Evolutionary conservation across 192 early-diverging fungal genomes (phyloP).

Genomic region (Kickxella alabastrina): DNA sequence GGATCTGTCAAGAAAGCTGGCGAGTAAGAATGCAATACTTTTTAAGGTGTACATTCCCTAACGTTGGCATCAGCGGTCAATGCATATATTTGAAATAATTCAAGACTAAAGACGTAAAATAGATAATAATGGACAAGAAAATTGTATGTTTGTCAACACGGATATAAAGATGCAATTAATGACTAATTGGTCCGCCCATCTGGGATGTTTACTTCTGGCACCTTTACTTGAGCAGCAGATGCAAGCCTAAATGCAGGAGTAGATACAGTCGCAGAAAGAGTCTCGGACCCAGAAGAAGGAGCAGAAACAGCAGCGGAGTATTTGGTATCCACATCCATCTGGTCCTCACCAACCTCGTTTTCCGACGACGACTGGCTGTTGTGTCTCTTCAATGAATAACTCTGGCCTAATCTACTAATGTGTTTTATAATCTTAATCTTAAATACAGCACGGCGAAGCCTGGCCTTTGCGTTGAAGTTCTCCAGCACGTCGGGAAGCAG

Average conservation of each 20-base stretch:
- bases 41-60: too few species aligned
- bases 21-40: too few species aligned
- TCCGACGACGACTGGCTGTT: constrained; percentile 13
- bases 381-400: background rate
- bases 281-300: constrained; percentile 1
- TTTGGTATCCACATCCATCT: background rate
- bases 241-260: background rate
- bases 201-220: constrained; percentile 9
- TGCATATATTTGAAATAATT: too few species aligned
- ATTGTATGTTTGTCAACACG: too few species aligned
- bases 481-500: constrained; percentile 78
- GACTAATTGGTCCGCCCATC: constrained; percentile 19
- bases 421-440: constrained; percentile 52
- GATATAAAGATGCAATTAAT: too few species aligned
- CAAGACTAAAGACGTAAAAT: too few species aligned
- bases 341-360: background rate
- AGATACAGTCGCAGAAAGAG: too few species aligned
- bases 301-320: background rate
- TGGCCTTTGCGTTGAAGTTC: constrained; percentile 54
- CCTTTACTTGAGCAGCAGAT: too few species aligned
- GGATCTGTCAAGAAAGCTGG: too few species aligned
- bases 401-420: constrained; percentile 30
- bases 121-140: too few species aligned
- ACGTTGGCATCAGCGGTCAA: too few species aligned
- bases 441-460: constrained; percentile 47